Evolutionary conservation across 2,329 filamentous ascomycete species (phyloP).

Genomic region (Xylariales sp.): DNA sequence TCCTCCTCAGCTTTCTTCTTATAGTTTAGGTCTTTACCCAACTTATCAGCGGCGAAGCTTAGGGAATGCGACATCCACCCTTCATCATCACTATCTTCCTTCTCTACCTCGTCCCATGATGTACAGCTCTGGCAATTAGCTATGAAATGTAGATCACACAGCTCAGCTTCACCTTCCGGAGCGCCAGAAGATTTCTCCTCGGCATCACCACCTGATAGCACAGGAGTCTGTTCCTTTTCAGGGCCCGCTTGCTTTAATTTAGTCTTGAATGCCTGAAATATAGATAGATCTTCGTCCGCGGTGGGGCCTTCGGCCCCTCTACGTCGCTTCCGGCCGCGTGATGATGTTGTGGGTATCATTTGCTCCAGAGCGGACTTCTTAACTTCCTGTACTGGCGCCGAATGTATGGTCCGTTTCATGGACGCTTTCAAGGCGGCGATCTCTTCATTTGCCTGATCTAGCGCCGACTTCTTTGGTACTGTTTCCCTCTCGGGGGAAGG

Average conservation of each 20-base stretch:
- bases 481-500: conserved; percentile 53
- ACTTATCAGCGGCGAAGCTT: conserved; percentile 86
- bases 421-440: conserved; percentile 84
- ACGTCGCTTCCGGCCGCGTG: conserved; percentile 76
- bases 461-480: conserved; percentile 58
- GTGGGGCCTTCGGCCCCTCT: conserved; percentile 65
- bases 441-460: conserved; percentile 81
- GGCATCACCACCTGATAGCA: conserved; percentile 38
- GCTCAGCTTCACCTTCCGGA: conserved; percentile 75
- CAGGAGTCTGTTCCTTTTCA: conserved; percentile 49
- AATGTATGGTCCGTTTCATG: conserved; percentile 74
- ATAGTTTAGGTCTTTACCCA: conserved; percentile 93
- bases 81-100: conserved; percentile 67
- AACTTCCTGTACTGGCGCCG: conserved; percentile 64
- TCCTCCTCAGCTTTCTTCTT: conserved; percentile 92
- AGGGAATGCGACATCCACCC: conserved; percentile 90
- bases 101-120: conserved; percentile 76
- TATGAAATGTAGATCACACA: conserved; percentile 97
- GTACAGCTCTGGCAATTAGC: conserved; percentile 93
- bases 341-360: conserved; percentile 79
- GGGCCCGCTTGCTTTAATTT: conserved; percentile 71
- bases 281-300: conserved; percentile 71
- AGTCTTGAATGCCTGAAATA: conserved; percentile 82
- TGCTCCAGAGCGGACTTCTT: conserved; percentile 76
- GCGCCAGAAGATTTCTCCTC: conserved; percentile 46